A percentile compares a stretch with the other conserved stretches of the same genome.
phyloP scores from a whole-genome alignment of 2,329 filamentous ascomycete species.

The Trichophyton equinum region DNA sequence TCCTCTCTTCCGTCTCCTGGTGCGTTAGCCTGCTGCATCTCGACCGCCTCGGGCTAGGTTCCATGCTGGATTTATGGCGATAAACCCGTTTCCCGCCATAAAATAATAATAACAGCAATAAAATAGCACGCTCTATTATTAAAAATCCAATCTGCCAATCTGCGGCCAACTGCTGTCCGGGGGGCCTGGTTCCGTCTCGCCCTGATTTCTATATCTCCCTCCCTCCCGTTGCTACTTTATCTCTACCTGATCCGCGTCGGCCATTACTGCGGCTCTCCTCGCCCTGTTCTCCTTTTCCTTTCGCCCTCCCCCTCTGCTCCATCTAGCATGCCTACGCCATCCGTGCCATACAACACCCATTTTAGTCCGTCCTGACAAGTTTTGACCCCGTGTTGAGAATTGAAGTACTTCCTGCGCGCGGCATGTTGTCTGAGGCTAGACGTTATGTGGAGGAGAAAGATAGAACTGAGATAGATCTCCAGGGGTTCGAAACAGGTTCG shows the following conservation, averaged over 20 bases:
- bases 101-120: background rate
- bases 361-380: background rate
- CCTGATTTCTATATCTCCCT: conserved; percentile 2
- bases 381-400: background rate
- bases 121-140: background rate
- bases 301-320: background rate
- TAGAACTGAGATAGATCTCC: background rate
- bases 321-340: background rate
- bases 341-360: background rate
- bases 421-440: background rate
- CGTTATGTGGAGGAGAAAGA: background rate
- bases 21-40: conserved; percentile 2
- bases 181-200: background rate
- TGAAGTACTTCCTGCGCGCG: background rate
- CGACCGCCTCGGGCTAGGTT: background rate
- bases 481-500: conserved; percentile 1
- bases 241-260: background rate
- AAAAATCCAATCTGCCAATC: conserved; percentile 1
- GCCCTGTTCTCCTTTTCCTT: background rate
- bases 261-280: background rate
- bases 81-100: background rate
- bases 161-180: background rate
- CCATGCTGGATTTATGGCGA: background rate
- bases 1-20: background rate
- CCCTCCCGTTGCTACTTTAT: background rate